Base-by-base conservation (phyloP, 805 yeast species). In the Komagataella phaffii region DNA sequence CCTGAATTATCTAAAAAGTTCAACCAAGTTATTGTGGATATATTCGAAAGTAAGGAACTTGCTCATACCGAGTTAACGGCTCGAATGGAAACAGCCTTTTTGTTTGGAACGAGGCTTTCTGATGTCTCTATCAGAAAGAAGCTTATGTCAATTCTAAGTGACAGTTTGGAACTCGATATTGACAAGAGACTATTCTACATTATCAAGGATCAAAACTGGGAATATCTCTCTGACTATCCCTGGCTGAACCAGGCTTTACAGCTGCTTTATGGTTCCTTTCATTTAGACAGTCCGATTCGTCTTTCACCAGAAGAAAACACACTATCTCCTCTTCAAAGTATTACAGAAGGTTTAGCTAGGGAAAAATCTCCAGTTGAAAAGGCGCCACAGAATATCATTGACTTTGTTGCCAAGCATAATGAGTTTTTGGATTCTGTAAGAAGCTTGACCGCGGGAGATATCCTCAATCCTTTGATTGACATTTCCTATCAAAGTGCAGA, bases 131-230 rank as follows among this genome's bases (percentile, higher is more conserved):
- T 88, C 24, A 78, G 99, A 49, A 75, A 79, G 53, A 82, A 80
- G 57, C 75, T 95, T 55, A 85, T 93, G 93, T 64, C 76, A 0
- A 86, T 93, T 52, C 68, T 93, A 60, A 83, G 83, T 63, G 76
- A 76, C 47, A 85, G 95, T 56, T 69, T 93, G 54, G 96, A 90
- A 54, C 76, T 72, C 50, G 89, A 86, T 57, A 74, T 89, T 21
- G 77, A 79, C 57, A 88, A 87, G 63, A 74, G 99, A 53, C 70
- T 93, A 43, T 81, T 83, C 56, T 95, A 95, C 58, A 83, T 91
- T 7, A 77, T 95, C n/a, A 72, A 91, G 44, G 98, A 93, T 59
- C 99, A 93, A 64, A 91, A 88, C 60, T 93, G 99, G 99, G 99
- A 93, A 62, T 85, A 79, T 57, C 70, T 93, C 44, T 90, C 95